Base-by-base conservation (phyloP, 1,284 basidiomycete species). In the Trichosporon sp. region DNA sequence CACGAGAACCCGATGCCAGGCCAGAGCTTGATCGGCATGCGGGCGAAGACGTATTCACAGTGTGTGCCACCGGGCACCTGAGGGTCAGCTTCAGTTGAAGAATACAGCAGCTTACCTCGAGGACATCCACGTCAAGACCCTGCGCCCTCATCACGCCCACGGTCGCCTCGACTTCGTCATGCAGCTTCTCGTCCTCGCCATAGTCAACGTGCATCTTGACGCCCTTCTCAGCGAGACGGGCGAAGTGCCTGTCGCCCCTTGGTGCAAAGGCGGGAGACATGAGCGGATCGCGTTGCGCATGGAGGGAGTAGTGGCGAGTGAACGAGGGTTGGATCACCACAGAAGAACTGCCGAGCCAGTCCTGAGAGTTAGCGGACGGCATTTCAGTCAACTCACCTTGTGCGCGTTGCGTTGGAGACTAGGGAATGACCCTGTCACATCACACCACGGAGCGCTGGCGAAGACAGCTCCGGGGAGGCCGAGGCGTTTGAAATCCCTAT, bases 31-130 rank as follows among this genome's bases (percentile, higher is more conserved):
- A 61, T 4, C 2, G 60, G 54, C 25, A 58, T 44, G 52, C 57
- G 27, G 6, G 36, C 58, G n/a, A 64, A 59, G 16, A 63, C 52
- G 29, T 37, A 66, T 58, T 66, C 65, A 58, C 65, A 63, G 54
- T 66, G 65, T 7, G 62, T 61, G 5, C 62, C 65, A 7, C 60
- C 60, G 1, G 34, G 36, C 11, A 62, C 8, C 64, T 62, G 36
- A 16, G 23, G n/a, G 33, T 49, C 36, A 29, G 58, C 56, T 25
- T 7, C 6, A 23, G 23, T 8, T 11, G 4, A 5, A 11, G 1
- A 5, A 3, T 1, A n/a, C n/a, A n/a, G n/a, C 25, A 23, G 36
- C 56, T 56, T 23, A 63, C 62, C 32, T 57, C 32, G 9, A 52
- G 46, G n/a, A 62, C 59, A n/a, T 63, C 27, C 0, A 59, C 62